Evolutionary conservation across 164 flowering plant species (phyloP).

Genomic region (grape (Vitis vinifera)): ASM3070453v1 NC_081810.1:2390001-2390500

Average conservation of each 20-base stretch:
- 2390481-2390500: neutral
- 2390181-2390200: constrained; percentile 91
- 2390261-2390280: constrained; percentile 58
- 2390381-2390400: constrained; percentile 94
- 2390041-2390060: constrained; percentile 97
- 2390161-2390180: constrained; percentile 86
- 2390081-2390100: constrained; percentile 53
- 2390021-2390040: constrained; percentile 95
- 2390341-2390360: constrained; percentile 89
- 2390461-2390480: constrained; percentile 3
- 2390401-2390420: constrained; percentile 98
- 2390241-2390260: constrained; percentile 64
- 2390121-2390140: constrained; percentile 96
- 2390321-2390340: constrained; percentile 78
- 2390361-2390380: constrained; percentile 80
- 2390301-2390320: constrained; percentile 77
- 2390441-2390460: constrained; percentile 75
- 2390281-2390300: constrained; percentile 75
- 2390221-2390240: constrained; percentile 83
- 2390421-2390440: constrained; percentile 72
- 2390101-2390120: constrained; percentile 69
- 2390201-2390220: constrained; percentile 91
- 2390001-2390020: constrained; percentile 75
- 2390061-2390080: constrained; percentile 92
- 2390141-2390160: constrained; percentile 91